Conservation (phyloP, 306 rosid genomes). For the Begonia peltatifolia region DNA sequence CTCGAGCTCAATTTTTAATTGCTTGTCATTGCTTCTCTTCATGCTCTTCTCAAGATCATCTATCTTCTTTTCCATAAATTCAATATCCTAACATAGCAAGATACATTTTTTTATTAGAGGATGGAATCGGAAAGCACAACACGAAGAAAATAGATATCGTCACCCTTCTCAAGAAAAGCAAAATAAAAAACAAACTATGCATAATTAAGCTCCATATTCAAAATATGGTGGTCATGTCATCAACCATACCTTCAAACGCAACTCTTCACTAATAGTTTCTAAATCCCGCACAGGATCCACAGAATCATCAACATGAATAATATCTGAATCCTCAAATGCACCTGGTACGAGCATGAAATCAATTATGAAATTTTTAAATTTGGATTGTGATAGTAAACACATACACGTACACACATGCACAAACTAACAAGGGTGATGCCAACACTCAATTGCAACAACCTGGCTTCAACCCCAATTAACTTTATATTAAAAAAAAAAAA, state of each 20-base stretch:
- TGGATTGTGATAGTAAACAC: too few species aligned
- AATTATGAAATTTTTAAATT: too few species aligned
- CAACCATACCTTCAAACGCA: conserved; percentile 65
- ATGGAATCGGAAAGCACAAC: too few species aligned
- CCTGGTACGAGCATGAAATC: conserved; percentile 21
- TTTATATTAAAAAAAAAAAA: too few species aligned
- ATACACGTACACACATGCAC: too few species aligned
- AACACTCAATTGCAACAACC: too few species aligned
- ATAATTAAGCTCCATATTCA: too few species aligned
- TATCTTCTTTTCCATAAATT: conserved; percentile 62
- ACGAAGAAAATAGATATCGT: too few species aligned
- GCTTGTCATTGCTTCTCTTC: conserved; percentile 99
- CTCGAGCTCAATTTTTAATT: conserved; percentile 74
- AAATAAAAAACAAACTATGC: background rate
- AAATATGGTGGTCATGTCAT: background rate
- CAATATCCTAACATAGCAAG: conserved; percentile 48
- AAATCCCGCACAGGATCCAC: conserved; percentile 98
- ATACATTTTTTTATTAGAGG: background rate
- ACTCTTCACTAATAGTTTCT: conserved; percentile 70
- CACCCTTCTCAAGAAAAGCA: background rate
- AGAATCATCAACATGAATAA: conserved; percentile 85
- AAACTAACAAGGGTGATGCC: too few species aligned
- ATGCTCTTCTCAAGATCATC: conserved; percentile 95
- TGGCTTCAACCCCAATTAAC: too few species aligned
- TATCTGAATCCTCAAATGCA: conserved; percentile 96